Conservation (phyloP, 31 red algal genomes). For the Porphyra umbilicalis region DNA sequence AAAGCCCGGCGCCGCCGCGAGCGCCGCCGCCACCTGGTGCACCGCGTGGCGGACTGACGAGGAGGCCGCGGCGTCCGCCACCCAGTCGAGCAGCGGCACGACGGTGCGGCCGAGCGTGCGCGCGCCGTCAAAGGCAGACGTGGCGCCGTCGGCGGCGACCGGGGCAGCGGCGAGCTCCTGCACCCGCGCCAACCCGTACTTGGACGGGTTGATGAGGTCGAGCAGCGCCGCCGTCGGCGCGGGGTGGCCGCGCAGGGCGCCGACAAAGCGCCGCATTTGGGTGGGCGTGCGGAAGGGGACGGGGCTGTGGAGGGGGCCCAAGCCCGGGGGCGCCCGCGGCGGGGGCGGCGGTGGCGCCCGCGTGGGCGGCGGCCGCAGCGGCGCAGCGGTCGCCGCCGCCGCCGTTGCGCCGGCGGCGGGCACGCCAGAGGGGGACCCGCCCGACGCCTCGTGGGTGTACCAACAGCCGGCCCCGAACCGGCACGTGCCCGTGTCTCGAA, state of each 20-base stretch:
- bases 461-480: background rate
- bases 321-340: background rate
- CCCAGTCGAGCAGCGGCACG: background rate
- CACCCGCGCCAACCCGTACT: background rate
- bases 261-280: background rate
- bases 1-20: background rate
- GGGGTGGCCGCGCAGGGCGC: background rate
- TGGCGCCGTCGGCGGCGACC: background rate
- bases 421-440: no score
- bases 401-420: no score
- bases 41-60: background rate
- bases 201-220: background rate
- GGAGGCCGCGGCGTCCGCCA: background rate
- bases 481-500: background rate
- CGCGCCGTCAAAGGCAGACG: no score
- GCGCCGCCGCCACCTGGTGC: background rate
- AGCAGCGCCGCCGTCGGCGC: background rate
- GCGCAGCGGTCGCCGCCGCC: no score
- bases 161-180: background rate
- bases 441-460: background rate
- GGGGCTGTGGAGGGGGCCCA: background rate
- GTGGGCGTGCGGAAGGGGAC: background rate
- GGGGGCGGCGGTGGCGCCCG: no score
- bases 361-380: no score
- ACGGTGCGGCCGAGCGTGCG: background rate